Evolutionary conservation across 129 eudicot species (phyloP).

Genomic region (Pulicaria dysenterica): DNA sequence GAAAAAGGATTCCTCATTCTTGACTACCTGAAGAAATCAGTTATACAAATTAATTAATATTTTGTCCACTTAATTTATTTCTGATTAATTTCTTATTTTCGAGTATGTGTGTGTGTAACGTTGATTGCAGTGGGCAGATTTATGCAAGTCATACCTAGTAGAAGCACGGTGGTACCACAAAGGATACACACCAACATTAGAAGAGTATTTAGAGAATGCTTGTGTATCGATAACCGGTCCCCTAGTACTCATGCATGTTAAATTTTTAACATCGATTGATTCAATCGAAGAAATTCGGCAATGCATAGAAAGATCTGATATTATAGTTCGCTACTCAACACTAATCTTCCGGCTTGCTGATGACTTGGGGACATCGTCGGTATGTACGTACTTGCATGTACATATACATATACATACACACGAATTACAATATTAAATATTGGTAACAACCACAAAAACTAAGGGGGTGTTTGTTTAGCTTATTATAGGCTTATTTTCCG

Average conservation of each 20-base stretch:
- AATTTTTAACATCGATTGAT: background rate
- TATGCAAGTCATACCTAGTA: slow-evolving; percentile 34
- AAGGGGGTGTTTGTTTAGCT: no score
- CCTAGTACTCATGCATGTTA: slow-evolving; percentile 25
- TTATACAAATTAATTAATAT: background rate
- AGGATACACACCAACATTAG: slow-evolving; percentile 33
- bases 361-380: slow-evolving; percentile 42
- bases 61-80: background rate
- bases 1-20: slow-evolving; percentile 10
- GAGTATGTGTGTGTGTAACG: background rate
- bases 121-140: slow-evolving; percentile 41
- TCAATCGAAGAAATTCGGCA: slow-evolving; percentile 13
- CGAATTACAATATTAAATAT: no score
- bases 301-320: background rate
- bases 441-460: no score
- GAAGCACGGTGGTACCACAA: slow-evolving; percentile 41
- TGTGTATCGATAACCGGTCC: slow-evolving; percentile 28
- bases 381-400: no score
- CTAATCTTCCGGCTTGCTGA: slow-evolving; percentile 38
- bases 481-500: no score
- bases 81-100: no score
- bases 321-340: slow-evolving; percentile 22
- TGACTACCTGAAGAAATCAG: slow-evolving; percentile 34
- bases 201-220: slow-evolving; percentile 39
- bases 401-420: no score